These are phyloP conservation scores for Kodamaea fukazawae DNA, from an alignment of 805 yeast species.

Conservation along the genomic window DNA sequence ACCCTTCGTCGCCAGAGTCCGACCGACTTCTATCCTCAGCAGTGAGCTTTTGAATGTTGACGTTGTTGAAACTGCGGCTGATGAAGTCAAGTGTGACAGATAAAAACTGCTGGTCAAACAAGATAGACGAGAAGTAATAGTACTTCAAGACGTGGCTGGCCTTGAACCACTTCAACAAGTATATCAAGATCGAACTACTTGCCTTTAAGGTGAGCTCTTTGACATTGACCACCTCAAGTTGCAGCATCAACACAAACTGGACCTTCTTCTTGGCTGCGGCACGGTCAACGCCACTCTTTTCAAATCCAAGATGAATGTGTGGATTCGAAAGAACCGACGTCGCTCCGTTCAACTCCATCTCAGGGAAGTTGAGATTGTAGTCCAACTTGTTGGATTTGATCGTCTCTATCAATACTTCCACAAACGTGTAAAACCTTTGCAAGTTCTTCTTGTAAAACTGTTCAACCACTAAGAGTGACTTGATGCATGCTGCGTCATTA, in stretches of 20 bases:
- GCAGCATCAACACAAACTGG: conserved; percentile 31
- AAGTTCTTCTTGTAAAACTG: conserved; percentile 52
- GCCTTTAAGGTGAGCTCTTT: conserved; percentile 64
- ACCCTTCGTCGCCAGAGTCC: conserved; percentile 9
- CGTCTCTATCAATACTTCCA: conserved; percentile 60
- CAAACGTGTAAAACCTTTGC: conserved; percentile 59
- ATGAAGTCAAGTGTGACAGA: conserved; percentile 30
- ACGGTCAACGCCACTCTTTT: conserved; percentile 2
- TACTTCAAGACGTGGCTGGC: conserved; percentile 72
- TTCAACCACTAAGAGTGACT: conserved; percentile 56
- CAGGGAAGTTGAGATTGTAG: conserved; percentile 33
- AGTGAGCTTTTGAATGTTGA: conserved; percentile 26
- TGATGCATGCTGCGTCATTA: conserved; percentile 32
- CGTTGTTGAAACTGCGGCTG: conserved; percentile 34
- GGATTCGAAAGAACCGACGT: conserved; percentile 23
- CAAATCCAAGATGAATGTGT: conserved; percentile 8
- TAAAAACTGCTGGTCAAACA: conserved; percentile 70
- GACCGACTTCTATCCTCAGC: conserved; percentile 8
- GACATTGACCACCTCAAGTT: conserved; percentile 54
- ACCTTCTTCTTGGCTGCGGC: conserved; percentile 18
- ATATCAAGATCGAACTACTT: conserved; percentile 49
- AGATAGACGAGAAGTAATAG: conserved; percentile 66
- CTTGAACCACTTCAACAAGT: conserved; percentile 75
- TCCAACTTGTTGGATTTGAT: conserved; percentile 51
- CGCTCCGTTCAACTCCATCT: conserved; percentile 33